These are phyloP conservation scores for Solanum sitiens DNA, from an alignment of 257 asterid species.

Conservation along the genomic window DNA sequence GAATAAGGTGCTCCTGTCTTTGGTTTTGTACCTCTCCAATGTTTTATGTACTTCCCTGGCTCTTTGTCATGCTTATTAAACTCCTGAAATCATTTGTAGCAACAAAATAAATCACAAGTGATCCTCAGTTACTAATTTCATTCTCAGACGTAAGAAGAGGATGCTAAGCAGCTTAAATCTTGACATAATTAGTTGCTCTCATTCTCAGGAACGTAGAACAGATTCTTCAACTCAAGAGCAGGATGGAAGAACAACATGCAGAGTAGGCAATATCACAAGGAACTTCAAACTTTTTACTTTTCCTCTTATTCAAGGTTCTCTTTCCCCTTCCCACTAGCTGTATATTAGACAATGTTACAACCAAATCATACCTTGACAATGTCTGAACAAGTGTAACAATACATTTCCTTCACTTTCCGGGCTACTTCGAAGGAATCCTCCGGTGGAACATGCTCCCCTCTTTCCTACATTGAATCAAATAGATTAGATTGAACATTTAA, in stretches of 20 bases:
- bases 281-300: background rate
- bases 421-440: slow-evolving; percentile 93
- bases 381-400: slow-evolving; percentile 97
- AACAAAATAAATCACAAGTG: background rate
- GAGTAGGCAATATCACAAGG: background rate
- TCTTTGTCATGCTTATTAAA: slow-evolving; percentile 91
- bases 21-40: slow-evolving; percentile 94
- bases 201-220: background rate
- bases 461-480: slow-evolving; percentile 54
- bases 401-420: slow-evolving; percentile 81
- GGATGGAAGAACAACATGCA: background rate
- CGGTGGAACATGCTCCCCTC: slow-evolving; percentile 91
- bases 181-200: background rate
- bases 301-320: background rate
- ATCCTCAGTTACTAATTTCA: background rate
- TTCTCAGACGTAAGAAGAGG: background rate
- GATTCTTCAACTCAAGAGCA: background rate
- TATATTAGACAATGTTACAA: background rate
- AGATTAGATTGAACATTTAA: background rate
- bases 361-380: slow-evolving; percentile 65
- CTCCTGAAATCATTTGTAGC: slow-evolving; percentile 45
- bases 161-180: background rate
- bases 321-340: background rate
- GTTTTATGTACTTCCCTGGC: slow-evolving; percentile 76
- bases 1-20: slow-evolving; percentile 93